Evolutionary conservation across 2,329 filamentous ascomycete species (phyloP).

Genomic region (Epichloe coenophiala): DNA sequence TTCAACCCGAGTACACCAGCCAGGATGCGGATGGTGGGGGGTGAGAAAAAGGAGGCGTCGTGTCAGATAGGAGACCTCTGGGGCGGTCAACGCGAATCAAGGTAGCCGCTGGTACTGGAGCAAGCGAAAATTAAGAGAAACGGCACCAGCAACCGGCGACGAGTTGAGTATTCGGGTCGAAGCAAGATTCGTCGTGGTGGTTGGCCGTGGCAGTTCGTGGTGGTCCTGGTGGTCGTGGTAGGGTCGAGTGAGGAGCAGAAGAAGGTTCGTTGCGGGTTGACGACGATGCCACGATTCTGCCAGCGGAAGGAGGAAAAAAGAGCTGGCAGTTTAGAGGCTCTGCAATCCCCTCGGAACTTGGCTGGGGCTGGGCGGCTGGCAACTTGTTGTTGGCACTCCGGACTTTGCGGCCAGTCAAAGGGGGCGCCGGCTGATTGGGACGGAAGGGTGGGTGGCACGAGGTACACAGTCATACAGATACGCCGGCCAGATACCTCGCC

Average conservation of each 20-base stretch:
- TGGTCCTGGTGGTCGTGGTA: not conserved
- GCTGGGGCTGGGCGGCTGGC: not conserved
- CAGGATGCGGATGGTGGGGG: constrained; percentile 15
- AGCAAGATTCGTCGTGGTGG: not conserved
- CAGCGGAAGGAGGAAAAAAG: not conserved
- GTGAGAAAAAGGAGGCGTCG: not conserved
- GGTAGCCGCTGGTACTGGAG: not conserved
- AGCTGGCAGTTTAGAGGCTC: not conserved
- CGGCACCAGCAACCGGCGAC: not conserved
- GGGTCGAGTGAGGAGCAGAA: not conserved
- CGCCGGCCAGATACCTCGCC: not conserved
- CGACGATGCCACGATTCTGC: not conserved
- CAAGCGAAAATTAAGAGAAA: not conserved
- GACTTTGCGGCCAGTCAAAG: not conserved
- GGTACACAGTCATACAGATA: not conserved
- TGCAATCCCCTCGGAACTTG: not conserved
- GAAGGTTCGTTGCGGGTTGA: not conserved
- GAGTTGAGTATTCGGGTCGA: not conserved
- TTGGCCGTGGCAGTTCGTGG: not conserved
- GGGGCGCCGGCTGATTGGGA: not conserved
- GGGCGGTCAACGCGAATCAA: constrained; percentile 4
- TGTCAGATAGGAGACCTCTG: not conserved
- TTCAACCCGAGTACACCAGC: constrained; percentile 23
- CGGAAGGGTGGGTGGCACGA: not conserved
- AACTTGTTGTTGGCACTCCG: not conserved